These are phyloP conservation scores for Eimeria praecox DNA, from an alignment of 169 alveolate species.

Conservation along the genomic window DNA sequence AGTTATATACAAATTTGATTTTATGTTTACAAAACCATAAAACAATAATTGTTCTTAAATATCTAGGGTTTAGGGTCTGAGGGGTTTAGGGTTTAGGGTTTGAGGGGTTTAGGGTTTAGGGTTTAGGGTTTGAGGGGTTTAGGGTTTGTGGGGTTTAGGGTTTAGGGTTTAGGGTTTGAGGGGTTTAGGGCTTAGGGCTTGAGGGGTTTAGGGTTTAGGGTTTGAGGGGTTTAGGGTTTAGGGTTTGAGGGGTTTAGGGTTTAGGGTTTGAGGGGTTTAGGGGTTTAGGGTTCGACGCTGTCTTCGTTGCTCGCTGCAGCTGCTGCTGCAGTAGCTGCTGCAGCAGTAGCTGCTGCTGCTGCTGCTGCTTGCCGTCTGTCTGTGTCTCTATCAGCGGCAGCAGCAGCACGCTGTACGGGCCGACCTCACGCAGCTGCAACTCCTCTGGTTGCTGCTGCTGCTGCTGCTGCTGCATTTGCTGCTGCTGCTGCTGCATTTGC, in stretches of 20 bases:
- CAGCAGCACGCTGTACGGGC: neutral
- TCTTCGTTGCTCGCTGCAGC: slow-evolving; percentile 17
- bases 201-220: neutral
- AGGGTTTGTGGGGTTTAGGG: too few species aligned
- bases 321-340: slow-evolving; percentile 25
- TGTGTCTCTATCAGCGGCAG: slow-evolving; percentile 29
- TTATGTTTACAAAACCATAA: neutral
- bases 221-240: neutral
- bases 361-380: neutral
- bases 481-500: neutral
- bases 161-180: neutral
- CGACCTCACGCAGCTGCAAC: neutral
- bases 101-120: neutral
- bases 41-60: neutral
- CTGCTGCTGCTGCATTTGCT: neutral
- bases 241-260: neutral
- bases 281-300: neutral
- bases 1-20: neutral
- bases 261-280: neutral
- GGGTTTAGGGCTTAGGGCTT: neutral
- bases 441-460: neutral
- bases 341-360: slow-evolving; percentile 35
- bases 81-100: neutral
- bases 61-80: neutral
- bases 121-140: too few species aligned